phyloP scores from a whole-genome alignment of 176 grass and related monocot species.

The Poa annua region DNA sequence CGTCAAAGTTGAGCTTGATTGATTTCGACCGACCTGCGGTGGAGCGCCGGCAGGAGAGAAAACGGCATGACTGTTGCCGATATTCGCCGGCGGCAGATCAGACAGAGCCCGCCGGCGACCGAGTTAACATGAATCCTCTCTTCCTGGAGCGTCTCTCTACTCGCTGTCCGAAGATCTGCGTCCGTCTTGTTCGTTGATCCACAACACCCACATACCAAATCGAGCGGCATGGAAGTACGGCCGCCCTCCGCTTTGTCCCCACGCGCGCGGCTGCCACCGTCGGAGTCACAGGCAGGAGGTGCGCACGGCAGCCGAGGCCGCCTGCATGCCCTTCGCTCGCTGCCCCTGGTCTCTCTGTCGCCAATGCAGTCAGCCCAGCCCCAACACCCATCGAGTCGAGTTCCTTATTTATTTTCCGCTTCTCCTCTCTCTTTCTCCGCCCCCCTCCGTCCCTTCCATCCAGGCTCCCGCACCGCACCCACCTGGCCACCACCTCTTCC shows the following conservation, averaged over 20 bases:
- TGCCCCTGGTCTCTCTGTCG: constrained; percentile 27
- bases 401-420: constrained; percentile 47
- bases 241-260: not conserved
- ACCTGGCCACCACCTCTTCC: constrained; percentile 53
- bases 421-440: constrained; percentile 42
- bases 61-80: too few species aligned
- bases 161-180: not conserved
- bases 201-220: not conserved
- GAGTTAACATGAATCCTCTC: not conserved
- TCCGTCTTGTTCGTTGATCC: not conserved
- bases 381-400: not conserved
- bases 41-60: too few species aligned
- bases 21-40: not conserved
- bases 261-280: not conserved
- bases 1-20: constrained; percentile 1
- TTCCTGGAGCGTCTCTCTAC: not conserved
- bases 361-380: constrained; percentile 30
- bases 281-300: not conserved
- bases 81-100: too few species aligned
- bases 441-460: constrained; percentile 6
- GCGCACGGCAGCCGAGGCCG: constrained; percentile 31
- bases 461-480: constrained; percentile 28
- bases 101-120: not conserved
- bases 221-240: constrained; percentile 22
- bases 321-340: constrained; percentile 46